Evolutionary conservation across 139 green algal species (phyloP).

Genomic region (Ettlia oleoabundans): DNA sequence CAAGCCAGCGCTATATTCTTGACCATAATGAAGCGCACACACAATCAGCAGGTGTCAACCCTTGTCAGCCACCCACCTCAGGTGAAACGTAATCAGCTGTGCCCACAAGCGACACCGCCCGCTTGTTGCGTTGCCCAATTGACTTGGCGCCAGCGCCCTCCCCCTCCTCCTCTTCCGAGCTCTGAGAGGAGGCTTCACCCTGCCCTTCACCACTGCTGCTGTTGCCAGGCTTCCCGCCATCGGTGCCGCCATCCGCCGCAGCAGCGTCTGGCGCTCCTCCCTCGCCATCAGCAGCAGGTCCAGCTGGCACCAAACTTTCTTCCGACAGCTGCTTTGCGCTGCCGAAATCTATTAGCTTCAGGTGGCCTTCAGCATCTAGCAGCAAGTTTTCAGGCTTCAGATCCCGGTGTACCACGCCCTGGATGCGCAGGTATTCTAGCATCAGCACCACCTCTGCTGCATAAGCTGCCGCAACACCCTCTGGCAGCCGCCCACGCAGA

Average conservation of each 20-base stretch:
- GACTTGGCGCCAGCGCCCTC: not conserved
- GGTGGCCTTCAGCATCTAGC: slow-evolving; percentile 72
- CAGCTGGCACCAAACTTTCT: slow-evolving; percentile 41
- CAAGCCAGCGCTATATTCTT: not conserved
- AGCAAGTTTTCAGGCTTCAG: slow-evolving; percentile 95
- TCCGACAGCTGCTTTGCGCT: slow-evolving; percentile 67
- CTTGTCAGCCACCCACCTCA: slow-evolving; percentile 10
- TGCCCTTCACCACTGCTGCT: not conserved
- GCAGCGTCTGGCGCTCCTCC: not conserved
- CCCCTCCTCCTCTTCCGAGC: not conserved
- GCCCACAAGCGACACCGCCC: slow-evolving; percentile 76
- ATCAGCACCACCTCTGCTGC: slow-evolving; percentile 85
- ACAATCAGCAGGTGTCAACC: not conserved
- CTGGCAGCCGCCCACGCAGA: slow-evolving; percentile 38
- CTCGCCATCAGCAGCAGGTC: not conserved
- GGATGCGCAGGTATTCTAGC: slow-evolving; percentile 54
- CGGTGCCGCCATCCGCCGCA: not conserved
- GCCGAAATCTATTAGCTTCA: slow-evolving; percentile 96
- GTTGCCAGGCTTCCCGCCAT: not conserved
- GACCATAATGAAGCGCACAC: not conserved
- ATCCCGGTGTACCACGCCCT: slow-evolving; percentile 70
- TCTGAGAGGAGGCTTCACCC: not conserved
- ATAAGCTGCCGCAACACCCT: slow-evolving; percentile 65
- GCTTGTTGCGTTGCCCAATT: not conserved
- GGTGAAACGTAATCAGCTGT: slow-evolving; percentile 86